phyloP scores from a whole-genome alignment of 257 asterid genomes.

The Pogostemon cablin region DNA sequence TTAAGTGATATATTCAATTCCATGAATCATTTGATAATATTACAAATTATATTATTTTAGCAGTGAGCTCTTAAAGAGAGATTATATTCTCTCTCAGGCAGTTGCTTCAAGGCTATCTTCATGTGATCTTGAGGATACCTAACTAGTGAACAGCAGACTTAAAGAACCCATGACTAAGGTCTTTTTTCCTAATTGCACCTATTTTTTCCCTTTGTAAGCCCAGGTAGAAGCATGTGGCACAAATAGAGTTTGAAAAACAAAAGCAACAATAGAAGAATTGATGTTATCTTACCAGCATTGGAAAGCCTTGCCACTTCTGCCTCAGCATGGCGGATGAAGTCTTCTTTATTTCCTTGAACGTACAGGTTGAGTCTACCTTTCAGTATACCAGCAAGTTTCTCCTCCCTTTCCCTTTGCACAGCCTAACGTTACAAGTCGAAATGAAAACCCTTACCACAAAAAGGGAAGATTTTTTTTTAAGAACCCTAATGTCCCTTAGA shows the following conservation, averaged over 20 bases:
- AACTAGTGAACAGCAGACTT: not conserved
- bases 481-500: not conserved
- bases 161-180: not conserved
- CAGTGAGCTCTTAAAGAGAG: no score
- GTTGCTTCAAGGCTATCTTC: no score
- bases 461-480: not conserved
- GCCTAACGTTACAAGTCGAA: slow-evolving; percentile 48
- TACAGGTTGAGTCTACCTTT: slow-evolving; percentile 81
- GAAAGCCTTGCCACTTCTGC: slow-evolving; percentile 88
- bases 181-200: not conserved
- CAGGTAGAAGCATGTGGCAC: not conserved
- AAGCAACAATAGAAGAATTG: slow-evolving; percentile 19
- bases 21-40: not conserved
- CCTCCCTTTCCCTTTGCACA: slow-evolving; percentile 95
- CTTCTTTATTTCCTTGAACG: slow-evolving; percentile 92
- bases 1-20: not conserved
- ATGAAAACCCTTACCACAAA: slow-evolving; percentile 9
- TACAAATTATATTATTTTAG: no score
- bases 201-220: slow-evolving; percentile 3
- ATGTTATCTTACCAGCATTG: slow-evolving; percentile 67
- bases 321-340: slow-evolving; percentile 68
- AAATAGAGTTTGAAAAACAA: slow-evolving; percentile 1
- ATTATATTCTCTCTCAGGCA: no score
- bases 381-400: slow-evolving; percentile 80
- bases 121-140: no score